Conservation (phyloP, 257 asterid species). For the Gentiana macrophylla region DNA sequence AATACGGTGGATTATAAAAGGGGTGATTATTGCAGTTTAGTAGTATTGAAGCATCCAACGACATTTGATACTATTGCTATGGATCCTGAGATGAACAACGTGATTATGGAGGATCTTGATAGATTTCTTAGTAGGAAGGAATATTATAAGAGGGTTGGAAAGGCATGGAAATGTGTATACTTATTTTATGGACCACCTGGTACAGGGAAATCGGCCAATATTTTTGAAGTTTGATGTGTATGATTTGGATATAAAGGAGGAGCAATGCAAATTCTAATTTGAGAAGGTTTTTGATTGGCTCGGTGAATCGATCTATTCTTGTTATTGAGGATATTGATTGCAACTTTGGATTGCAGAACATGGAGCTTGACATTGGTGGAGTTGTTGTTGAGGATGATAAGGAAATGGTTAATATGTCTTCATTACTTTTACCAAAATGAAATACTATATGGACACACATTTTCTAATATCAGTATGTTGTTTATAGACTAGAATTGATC, state of each 20-base stretch:
- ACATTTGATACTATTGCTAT: constrained; percentile 51
- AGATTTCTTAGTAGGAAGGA: constrained; percentile 43
- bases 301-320: constrained; percentile 42
- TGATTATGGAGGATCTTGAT: constrained; percentile 34
- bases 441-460: no score
- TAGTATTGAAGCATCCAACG: constrained; percentile 29
- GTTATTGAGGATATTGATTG: constrained; percentile 72
- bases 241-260: constrained; percentile 52
- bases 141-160: constrained; percentile 40
- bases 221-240: constrained; percentile 9
- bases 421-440: no score
- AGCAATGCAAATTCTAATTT: constrained; percentile 16
- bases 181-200: constrained; percentile 72
- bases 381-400: background rate
- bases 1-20: background rate
- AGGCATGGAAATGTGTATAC: constrained; percentile 72
- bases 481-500: no score
- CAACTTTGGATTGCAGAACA: no score
- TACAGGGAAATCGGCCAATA: constrained; percentile 68
- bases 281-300: constrained; percentile 21
- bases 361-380: no score
- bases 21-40: no score
- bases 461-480: no score
- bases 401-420: no score
- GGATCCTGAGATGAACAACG: constrained; percentile 23